Conservation (phyloP, 2,329 filamentous ascomycete genomes). For the Shiraia bambusicola region DNA sequence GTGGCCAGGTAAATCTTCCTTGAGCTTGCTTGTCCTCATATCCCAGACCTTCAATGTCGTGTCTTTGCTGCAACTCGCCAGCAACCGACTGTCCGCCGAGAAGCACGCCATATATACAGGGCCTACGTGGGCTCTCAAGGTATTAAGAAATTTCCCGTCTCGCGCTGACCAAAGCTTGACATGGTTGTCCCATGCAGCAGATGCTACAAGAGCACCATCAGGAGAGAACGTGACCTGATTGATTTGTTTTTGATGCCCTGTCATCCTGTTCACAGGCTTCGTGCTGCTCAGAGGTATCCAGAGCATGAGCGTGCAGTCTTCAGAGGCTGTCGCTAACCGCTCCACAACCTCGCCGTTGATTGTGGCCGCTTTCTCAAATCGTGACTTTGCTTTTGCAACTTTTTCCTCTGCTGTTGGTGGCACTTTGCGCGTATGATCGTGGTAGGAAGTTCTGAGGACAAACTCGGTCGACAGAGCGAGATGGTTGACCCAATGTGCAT, state of each 20-base stretch:
- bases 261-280: conserved; percentile 82
- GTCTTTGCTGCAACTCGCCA: conserved; percentile 88
- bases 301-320: conserved; percentile 95
- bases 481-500: conserved; percentile 96
- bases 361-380: conserved; percentile 82
- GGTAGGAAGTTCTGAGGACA: conserved; percentile 79
- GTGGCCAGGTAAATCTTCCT: conserved; percentile 82
- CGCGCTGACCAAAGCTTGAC: conserved; percentile 87
- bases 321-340: conserved; percentile 83
- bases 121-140: conserved; percentile 83
- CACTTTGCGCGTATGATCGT: conserved; percentile 73
- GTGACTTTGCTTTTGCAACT: conserved; percentile 71
- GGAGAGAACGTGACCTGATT: conserved; percentile 95
- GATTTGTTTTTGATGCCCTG: conserved; percentile 96
- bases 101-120: conserved; percentile 93
- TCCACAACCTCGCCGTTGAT: conserved; percentile 77
- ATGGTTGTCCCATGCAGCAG: conserved; percentile 89
- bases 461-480: conserved; percentile 92
- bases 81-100: conserved; percentile 83
- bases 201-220: conserved; percentile 84
- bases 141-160: conserved; percentile 78
- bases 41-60: conserved; percentile 96
- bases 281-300: conserved; percentile 78
- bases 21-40: conserved; percentile 78
- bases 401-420: conserved; percentile 71